phyloP scores from a whole-genome alignment of 441 rosid genomes.

The Gossypium lobatum region DNA sequence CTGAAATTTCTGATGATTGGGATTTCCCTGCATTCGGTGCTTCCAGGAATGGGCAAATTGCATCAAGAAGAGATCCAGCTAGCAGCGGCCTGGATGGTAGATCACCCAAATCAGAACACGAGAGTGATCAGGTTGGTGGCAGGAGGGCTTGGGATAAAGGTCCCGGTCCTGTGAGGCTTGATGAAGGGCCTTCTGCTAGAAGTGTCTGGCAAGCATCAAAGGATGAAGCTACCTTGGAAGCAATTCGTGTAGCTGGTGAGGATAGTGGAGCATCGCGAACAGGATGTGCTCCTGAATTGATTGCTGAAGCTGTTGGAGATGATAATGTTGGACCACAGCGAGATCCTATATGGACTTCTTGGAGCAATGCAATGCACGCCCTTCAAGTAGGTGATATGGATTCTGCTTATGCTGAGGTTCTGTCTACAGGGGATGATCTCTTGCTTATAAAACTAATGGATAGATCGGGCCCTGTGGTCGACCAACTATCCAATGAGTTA shows the following conservation, averaged over 20 bases:
- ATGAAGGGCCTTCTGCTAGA: constrained; percentile 99
- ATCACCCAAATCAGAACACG: constrained; percentile 73
- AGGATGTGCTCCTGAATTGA: constrained; percentile 65
- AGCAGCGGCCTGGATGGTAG: constrained; percentile 44
- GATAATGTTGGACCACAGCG: constrained; percentile 63
- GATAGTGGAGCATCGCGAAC: constrained; percentile 57
- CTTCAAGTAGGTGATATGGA: constrained; percentile 82
- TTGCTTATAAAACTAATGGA: constrained; percentile 95
- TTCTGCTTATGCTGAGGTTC: constrained; percentile 80
- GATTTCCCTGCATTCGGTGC: constrained; percentile 54
- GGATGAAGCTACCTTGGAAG: constrained; percentile 98
- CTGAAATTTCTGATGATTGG: constrained; percentile 74
- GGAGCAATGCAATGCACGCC: constrained; percentile 95
- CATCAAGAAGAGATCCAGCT: constrained; percentile 57
- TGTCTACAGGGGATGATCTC: constrained; percentile 73
- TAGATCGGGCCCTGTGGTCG: constrained; percentile 79
- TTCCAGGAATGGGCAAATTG: constrained; percentile 67
- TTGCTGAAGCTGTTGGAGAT: constrained; percentile 81
- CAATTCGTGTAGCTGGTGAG: constrained; percentile 94
- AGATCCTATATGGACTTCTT: constrained; percentile 79
- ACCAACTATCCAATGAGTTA: constrained; percentile 79
- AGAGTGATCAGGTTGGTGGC: constrained; percentile 58
- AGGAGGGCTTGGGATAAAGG: constrained; percentile 88
- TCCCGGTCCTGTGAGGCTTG: constrained; percentile 63
- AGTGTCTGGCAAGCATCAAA: constrained; percentile 99